A percentile compares a stretch with the other conserved stretches of the same genome.
These are phyloP conservation scores for Scedosporium boydii DNA, from an alignment of 2,329 filamentous ascomycete genomes.

Conservation along the genomic window DNA sequence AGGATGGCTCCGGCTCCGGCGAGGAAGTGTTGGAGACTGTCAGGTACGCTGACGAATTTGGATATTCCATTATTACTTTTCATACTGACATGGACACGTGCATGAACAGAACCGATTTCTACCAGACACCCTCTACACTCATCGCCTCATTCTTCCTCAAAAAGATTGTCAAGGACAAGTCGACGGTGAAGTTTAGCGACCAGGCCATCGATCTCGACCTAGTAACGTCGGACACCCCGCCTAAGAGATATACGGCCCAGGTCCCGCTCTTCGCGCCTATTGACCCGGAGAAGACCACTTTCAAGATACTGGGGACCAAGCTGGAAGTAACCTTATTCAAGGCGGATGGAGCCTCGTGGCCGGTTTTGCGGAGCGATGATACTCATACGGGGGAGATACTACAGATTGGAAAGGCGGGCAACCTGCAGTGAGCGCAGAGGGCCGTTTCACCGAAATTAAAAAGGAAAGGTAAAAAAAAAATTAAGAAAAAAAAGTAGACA, in stretches of 20 bases:
- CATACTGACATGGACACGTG: background rate
- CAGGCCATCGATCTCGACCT: conserved; percentile 66
- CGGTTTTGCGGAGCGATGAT: conserved; percentile 74
- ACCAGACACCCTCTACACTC: conserved; percentile 77
- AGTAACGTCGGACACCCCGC: conserved; percentile 65
- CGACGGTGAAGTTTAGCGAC: conserved; percentile 60
- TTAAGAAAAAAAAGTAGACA: background rate
- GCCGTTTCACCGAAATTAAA: background rate
- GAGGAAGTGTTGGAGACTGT: conserved; percentile 75
- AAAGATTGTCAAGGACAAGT: conserved; percentile 80
- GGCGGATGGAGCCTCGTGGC: conserved; percentile 72
- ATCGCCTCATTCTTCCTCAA: conserved; percentile 93
- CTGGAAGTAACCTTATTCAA: conserved; percentile 67
- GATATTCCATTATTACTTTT: background rate
- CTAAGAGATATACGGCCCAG: conserved; percentile 67
- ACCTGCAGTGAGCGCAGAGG: conserved; percentile 14
- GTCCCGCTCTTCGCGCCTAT: conserved; percentile 72
- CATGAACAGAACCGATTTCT: conserved; percentile 62
- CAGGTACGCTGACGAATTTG: conserved; percentile 36
- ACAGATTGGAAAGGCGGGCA: conserved; percentile 74
- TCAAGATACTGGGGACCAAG: conserved; percentile 81
- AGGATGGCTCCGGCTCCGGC: conserved; percentile 23
- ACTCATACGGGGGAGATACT: conserved; percentile 64
- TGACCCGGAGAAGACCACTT: conserved; percentile 63
- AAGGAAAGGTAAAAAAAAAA: background rate